These are phyloP conservation scores for Oryza rufipogon DNA, from an alignment of 176 grass and related monocot species.

Conservation along the genomic window DNA sequence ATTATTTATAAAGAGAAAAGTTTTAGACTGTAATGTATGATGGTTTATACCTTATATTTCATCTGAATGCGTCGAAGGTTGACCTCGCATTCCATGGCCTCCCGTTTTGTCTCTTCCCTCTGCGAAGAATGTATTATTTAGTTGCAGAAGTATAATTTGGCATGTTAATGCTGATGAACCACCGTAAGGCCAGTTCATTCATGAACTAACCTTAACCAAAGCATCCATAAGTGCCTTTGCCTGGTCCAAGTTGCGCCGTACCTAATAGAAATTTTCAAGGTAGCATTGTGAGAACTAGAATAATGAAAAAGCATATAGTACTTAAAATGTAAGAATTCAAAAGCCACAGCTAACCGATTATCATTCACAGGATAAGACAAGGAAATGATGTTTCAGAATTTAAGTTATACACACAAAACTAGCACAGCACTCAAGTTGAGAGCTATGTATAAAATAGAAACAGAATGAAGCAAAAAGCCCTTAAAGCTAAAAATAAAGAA, in stretches of 20 bases:
- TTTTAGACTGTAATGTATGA: slow-evolving; percentile 13
- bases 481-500: slow-evolving; percentile 5
- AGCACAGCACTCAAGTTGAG: not conserved
- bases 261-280: slow-evolving; percentile 64
- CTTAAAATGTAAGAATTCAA: not conserved
- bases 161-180: slow-evolving; percentile 12
- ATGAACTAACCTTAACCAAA: slow-evolving; percentile 82
- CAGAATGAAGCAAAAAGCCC: not conserved
- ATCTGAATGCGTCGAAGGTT: slow-evolving; percentile 84
- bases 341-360: not conserved
- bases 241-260: slow-evolving; percentile 91
- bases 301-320: not conserved
- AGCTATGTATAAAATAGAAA: slow-evolving; percentile 12
- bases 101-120: slow-evolving; percentile 96
- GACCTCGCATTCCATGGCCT: slow-evolving; percentile 79
- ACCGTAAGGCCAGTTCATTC: slow-evolving; percentile 17
- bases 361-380: slow-evolving; percentile 7
- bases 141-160: slow-evolving; percentile 18
- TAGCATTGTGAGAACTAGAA: slow-evolving; percentile 38
- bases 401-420: not conserved
- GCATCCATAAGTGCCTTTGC: slow-evolving; percentile 86
- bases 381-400: slow-evolving; percentile 10
- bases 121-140: slow-evolving; percentile 44
- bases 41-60: slow-evolving; percentile 81
- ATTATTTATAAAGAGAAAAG: not conserved